Evolutionary conservation across 2,329 filamentous ascomycete species (phyloP).

Genomic region (Aspergillus luchuensis): DNA sequence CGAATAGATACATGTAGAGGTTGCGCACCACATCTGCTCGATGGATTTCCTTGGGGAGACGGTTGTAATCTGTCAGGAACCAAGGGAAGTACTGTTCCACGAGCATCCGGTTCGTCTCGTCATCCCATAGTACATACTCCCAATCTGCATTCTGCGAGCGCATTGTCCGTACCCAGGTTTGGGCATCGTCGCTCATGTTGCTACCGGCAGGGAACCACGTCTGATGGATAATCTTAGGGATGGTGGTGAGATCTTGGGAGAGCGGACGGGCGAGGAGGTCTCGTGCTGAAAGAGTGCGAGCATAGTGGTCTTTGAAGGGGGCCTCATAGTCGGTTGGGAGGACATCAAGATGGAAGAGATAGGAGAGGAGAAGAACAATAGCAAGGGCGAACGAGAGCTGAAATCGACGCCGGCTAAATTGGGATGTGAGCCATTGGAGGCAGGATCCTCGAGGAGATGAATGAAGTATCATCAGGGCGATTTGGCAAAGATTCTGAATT

Average conservation of each 20-base stretch:
- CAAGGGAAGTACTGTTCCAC: constrained; percentile 23
- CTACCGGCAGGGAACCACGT: constrained; percentile 27
- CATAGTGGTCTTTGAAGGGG: background rate
- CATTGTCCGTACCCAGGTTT: constrained; percentile 22
- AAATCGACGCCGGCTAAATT: constrained; percentile 3
- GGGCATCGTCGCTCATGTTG: constrained; percentile 25
- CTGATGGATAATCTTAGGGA: constrained; percentile 26
- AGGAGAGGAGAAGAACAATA: constrained; percentile 1
- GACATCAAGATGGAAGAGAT: constrained; percentile 7
- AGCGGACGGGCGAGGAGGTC: constrained; percentile 19
- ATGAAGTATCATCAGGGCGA: background rate
- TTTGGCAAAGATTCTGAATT: background rate
- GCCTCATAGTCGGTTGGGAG: constrained; percentile 2
- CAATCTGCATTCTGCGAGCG: constrained; percentile 19
- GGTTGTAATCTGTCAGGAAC: constrained; percentile 20
- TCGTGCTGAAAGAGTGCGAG: constrained; percentile 10
- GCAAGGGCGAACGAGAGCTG: constrained; percentile 2
- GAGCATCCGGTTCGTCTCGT: constrained; percentile 21
- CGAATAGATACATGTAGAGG: constrained; percentile 26
- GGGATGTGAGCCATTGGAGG: background rate
- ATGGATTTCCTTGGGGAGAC: constrained; percentile 24
- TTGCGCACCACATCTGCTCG: constrained; percentile 23
- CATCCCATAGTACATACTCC: constrained; percentile 28
- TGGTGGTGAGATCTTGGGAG: constrained; percentile 16
- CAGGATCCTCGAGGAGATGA: background rate